These are phyloP conservation scores for Dictyostelium brefeldianum DNA, from an alignment of 78 protist genomes.

Conservation along the genomic window DNA sequence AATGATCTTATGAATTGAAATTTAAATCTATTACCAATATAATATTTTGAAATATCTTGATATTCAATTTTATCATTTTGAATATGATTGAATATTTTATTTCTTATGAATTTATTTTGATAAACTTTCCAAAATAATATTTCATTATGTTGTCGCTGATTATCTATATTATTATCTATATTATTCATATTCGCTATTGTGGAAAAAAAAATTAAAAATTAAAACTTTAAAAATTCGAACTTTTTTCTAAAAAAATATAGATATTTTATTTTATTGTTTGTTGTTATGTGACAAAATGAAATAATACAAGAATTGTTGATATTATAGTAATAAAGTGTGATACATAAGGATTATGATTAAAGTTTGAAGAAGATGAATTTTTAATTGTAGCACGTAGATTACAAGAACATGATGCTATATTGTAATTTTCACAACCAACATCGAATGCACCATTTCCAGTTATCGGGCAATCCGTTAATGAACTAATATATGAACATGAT, in stretches of 20 bases:
- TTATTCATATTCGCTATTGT: too few relatives aligned
- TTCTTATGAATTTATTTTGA: background rate
- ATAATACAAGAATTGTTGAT: background rate
- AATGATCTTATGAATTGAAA: background rate
- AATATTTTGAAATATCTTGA: background rate
- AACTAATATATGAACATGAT: background rate
- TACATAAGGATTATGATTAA: background rate
- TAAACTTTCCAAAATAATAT: conserved; percentile 6
- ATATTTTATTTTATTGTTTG: background rate
- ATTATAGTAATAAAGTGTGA: background rate
- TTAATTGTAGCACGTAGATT: background rate
- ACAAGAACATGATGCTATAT: background rate
- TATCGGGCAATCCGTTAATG: background rate
- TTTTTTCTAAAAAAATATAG: background rate
- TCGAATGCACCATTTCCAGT: background rate
- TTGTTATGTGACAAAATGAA: background rate
- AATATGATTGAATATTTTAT: background rate
- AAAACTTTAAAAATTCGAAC: too few relatives aligned
- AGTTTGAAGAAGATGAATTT: background rate
- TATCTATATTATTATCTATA: too few relatives aligned
- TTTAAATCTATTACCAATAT: conserved; percentile 14
- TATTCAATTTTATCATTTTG: background rate
- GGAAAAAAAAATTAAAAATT: too few relatives aligned
- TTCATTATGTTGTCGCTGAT: too few relatives aligned
- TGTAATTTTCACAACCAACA: background rate